These are phyloP conservation scores for Curvularia sp. DNA, from an alignment of 2,329 filamentous ascomycete genomes.

Conservation along the genomic window DNA sequence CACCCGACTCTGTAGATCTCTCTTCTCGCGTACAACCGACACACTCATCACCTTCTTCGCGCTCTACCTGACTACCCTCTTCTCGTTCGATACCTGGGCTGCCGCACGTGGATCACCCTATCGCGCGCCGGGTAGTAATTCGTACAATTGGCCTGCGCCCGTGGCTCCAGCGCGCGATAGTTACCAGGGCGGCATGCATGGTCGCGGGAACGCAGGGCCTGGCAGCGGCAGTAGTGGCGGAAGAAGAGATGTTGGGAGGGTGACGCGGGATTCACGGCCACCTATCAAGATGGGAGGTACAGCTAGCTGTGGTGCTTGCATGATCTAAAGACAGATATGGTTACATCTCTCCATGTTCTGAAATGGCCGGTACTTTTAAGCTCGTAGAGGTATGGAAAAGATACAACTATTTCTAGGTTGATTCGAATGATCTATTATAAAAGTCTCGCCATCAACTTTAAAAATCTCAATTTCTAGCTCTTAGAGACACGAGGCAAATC, in stretches of 20 bases:
- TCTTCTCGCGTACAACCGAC: slow-evolving; percentile 20
- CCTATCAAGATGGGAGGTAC: slow-evolving; percentile 38
- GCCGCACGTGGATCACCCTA: slow-evolving; percentile 45
- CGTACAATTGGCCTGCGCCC: slow-evolving; percentile 35
- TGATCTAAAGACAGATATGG: slow-evolving; percentile 20
- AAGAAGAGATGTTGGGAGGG: slow-evolving; percentile 28
- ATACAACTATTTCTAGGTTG: no score
- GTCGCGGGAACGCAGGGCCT: slow-evolving; percentile 32
- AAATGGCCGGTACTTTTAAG: no score
- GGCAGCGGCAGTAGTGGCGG: slow-evolving; percentile 17
- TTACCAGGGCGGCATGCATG: slow-evolving; percentile 45
- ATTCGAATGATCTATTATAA: no score
- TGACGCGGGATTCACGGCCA: slow-evolving; percentile 37
- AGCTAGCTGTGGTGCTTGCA: slow-evolving; percentile 42
- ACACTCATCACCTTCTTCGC: slow-evolving; percentile 45
- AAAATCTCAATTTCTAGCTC: no score
- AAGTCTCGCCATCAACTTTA: no score
- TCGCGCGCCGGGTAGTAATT: slow-evolving; percentile 32
- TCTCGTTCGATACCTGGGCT: slow-evolving; percentile 47
- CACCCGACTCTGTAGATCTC: slow-evolving; percentile 1
- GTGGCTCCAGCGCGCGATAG: slow-evolving; percentile 28
- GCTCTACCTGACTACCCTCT: slow-evolving; percentile 51
- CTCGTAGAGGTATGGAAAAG: no score
- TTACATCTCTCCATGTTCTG: no score
- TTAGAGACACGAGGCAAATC: no score